Conservation (phyloP, 108 stramenopile species). For the Parmales sp. region DNA sequence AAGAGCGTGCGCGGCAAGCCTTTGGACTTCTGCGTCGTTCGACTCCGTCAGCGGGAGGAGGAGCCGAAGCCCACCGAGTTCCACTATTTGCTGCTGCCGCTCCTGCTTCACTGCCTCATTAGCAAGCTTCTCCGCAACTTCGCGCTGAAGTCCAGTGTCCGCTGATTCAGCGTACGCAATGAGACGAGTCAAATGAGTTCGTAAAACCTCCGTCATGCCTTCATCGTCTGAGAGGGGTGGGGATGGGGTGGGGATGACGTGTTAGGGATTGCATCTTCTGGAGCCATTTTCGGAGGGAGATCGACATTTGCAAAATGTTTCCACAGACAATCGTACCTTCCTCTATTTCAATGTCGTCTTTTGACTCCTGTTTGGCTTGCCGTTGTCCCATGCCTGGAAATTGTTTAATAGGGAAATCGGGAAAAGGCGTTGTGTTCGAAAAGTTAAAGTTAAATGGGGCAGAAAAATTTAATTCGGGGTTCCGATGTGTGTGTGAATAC, state of each 20-base stretch:
- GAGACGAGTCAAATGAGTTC: slow-evolving; percentile 31
- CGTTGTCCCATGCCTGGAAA: too few species aligned
- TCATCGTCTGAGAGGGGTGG: slow-evolving; percentile 14
- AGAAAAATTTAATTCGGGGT: too few species aligned
- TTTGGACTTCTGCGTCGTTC: slow-evolving; percentile 37
- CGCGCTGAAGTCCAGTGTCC: slow-evolving; percentile 33
- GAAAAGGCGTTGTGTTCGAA: too few species aligned
- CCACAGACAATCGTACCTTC: too few species aligned
- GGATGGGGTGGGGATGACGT: background rate
- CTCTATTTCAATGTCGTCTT: too few species aligned
- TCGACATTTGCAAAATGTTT: too few species aligned
- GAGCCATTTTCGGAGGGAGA: too few species aligned
- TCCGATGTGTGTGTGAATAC: too few species aligned
- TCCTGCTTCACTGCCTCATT: slow-evolving; percentile 14
- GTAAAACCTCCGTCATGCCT: slow-evolving; percentile 20
- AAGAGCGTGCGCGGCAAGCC: slow-evolving; percentile 51
- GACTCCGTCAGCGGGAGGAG: slow-evolving; percentile 45
- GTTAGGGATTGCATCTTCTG: too few species aligned
- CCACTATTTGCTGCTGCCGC: slow-evolving; percentile 7
- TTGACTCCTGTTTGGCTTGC: too few species aligned
- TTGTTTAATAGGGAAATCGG: too few species aligned
- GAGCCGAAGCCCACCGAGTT: slow-evolving; percentile 29
- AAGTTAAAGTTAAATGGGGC: too few species aligned
- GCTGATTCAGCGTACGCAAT: slow-evolving; percentile 47
- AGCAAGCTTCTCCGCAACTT: slow-evolving; percentile 45